A percentile compares a stretch with the other conserved stretches of the same genome.
Conservation (phyloP, 306 rosid genomes). For the Bauhinia variegata region DNA sequence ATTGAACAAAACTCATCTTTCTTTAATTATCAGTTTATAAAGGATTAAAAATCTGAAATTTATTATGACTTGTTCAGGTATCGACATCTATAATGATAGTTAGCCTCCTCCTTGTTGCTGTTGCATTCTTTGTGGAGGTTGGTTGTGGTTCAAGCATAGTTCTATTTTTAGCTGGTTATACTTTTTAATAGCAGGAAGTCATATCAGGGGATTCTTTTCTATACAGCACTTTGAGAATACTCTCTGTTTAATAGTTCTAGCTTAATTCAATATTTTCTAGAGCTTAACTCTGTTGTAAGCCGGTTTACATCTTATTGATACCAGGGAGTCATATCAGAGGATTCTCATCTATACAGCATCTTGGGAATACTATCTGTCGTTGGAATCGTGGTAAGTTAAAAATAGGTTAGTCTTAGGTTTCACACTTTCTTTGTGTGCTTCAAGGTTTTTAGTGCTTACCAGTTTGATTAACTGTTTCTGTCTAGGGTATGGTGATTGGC, state of each 20-base stretch:
- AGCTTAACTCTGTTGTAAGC: constrained; percentile 22
- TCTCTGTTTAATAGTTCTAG: too few relatives aligned
- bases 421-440: not conserved
- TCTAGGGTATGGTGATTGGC: constrained; percentile 60
- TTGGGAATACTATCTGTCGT: constrained; percentile 61
- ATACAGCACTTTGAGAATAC: constrained; percentile 26
- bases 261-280: too few relatives aligned
- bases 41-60: constrained; percentile 3
- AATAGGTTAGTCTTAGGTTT: constrained; percentile 21
- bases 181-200: constrained; percentile 21
- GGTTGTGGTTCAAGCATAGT: not conserved
- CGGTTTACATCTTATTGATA: constrained; percentile 28
- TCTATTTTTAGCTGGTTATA: not conserved
- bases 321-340: constrained; percentile 50
- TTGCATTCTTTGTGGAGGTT: constrained; percentile 72
- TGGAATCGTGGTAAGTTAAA: constrained; percentile 71
- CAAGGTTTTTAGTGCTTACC: not conserved
- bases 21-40: too few relatives aligned
- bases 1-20: not conserved
- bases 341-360: constrained; percentile 47
- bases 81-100: constrained; percentile 71
- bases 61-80: constrained; percentile 49
- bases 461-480: constrained; percentile 15
- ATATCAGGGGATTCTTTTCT: constrained; percentile 31
- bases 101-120: constrained; percentile 68